Percentiles rank a stretch among this genome's conserved stretches.
phyloP scores from a whole-genome alignment of 441 rosid species.

The Kokia cookei region DNA sequence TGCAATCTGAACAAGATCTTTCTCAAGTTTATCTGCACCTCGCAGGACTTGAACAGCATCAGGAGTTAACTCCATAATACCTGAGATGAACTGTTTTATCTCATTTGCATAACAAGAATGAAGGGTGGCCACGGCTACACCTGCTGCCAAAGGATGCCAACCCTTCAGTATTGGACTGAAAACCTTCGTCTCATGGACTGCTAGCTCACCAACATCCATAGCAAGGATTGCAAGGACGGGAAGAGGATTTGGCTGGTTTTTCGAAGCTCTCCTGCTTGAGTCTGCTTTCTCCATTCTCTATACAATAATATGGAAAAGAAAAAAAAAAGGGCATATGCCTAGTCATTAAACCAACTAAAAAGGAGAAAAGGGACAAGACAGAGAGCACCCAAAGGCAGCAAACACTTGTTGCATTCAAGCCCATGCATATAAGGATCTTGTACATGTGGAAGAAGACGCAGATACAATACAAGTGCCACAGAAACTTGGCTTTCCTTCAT shows the following conservation, averaged over 20 bases:
- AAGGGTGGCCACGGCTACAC: conserved; percentile 95
- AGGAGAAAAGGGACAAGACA: not conserved
- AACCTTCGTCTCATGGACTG: conserved; percentile 68
- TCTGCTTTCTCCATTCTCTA: conserved; percentile 99
- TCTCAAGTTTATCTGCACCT: conserved; percentile 96
- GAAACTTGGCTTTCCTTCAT: conserved; percentile 2
- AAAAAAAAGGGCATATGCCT: not conserved
- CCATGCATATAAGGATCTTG: not conserved
- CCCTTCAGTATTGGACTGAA: conserved; percentile 90
- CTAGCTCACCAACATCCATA: conserved; percentile 90
- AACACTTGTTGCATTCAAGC: not conserved
- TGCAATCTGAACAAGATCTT: conserved; percentile 97
- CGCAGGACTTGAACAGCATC: conserved; percentile 87
- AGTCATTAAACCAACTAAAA: not conserved
- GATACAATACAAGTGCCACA: not conserved
- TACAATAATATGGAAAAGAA: not conserved
- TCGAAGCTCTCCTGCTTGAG: conserved; percentile 90
- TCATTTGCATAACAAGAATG: conserved; percentile 95
- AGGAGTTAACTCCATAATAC: conserved; percentile 77
- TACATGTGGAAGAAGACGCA: conserved; percentile 4
- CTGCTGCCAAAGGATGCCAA: conserved; percentile 99
- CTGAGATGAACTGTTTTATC: conserved; percentile 77
- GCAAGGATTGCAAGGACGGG: conserved; percentile 97
- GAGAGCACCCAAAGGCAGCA: not conserved
- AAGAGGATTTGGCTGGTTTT: conserved; percentile 71